These are phyloP conservation scores for Termitomyces sp. DNA, from an alignment of 768 basidiomycete genomes.

Conservation along the genomic window DNA sequence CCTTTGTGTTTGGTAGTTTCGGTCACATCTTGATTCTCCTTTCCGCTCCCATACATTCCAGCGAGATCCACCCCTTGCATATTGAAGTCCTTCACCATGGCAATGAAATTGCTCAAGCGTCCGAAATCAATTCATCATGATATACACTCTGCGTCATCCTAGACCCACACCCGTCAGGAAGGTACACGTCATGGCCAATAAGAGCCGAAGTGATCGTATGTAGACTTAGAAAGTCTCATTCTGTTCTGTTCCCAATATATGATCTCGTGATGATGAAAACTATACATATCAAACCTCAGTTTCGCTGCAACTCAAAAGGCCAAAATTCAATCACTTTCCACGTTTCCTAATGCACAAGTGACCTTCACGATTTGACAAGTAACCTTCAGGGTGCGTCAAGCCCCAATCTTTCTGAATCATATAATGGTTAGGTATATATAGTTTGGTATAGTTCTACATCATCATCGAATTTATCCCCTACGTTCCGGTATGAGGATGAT, in stretches of 20 bases:
- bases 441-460: no score
- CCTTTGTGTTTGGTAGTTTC: background rate
- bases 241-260: background rate
- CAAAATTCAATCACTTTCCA: background rate
- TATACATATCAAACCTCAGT: background rate
- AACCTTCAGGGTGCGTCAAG: no score
- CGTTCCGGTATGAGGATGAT: no score
- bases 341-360: background rate
- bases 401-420: background rate
- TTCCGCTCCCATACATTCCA: background rate
- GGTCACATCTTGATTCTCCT: background rate
- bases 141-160: background rate
- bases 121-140: background rate
- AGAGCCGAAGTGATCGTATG: background rate
- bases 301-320: background rate
- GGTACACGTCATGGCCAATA: background rate
- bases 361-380: background rate
- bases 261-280: background rate
- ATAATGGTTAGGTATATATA: background rate
- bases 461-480: no score
- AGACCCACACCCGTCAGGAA: background rate
- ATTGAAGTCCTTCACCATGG: background rate
- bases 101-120: background rate
- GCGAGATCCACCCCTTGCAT: background rate
- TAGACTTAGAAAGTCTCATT: background rate